Percentiles rank a stretch among this genome's conserved stretches.
Evolutionary conservation across 2,329 filamentous ascomycete genomes (phyloP).

Genomic region (Sclerotinia spermophila): DNA sequence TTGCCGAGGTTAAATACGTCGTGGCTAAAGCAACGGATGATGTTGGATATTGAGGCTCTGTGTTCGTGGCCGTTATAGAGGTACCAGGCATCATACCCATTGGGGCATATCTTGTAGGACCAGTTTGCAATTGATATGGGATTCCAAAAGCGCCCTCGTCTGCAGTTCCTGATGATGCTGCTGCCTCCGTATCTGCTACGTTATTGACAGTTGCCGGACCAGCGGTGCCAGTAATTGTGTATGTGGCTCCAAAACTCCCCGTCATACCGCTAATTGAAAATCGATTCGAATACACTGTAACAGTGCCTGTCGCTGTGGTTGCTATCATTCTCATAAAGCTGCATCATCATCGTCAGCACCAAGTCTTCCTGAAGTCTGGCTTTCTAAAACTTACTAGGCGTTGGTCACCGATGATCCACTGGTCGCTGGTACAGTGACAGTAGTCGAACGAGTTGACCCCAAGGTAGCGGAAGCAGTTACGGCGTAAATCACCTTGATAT

Average conservation of each 20-base stretch:
- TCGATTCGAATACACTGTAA: conserved; percentile 58
- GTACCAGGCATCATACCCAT: conserved; percentile 41
- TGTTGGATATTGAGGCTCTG: conserved; percentile 38
- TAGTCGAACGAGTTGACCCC: conserved; percentile 9
- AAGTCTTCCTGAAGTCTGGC: neutral
- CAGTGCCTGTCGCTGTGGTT: conserved; percentile 50
- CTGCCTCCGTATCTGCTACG: conserved; percentile 20
- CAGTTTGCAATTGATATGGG: conserved; percentile 39
- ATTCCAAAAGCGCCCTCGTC: conserved; percentile 30
- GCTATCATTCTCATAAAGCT: conserved; percentile 60
- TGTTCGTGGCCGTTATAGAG: conserved; percentile 40
- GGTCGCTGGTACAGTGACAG: conserved; percentile 31
- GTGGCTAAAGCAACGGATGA: conserved; percentile 38
- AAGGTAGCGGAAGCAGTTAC: conserved; percentile 5
- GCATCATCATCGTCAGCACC: conserved; percentile 22
- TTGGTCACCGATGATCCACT: conserved; percentile 32
- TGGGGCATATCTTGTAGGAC: conserved; percentile 40
- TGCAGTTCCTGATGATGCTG: conserved; percentile 13
- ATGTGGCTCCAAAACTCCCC: conserved; percentile 48
- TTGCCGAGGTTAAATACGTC: conserved; percentile 35
- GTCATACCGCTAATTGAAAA: conserved; percentile 65
- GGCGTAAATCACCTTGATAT: neutral
- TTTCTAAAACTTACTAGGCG: conserved; percentile 35
- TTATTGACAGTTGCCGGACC: conserved; percentile 36
- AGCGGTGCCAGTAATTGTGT: conserved; percentile 39